A percentile compares a stretch with the other conserved stretches of the same genome.
Evolutionary conservation across 257 asterid species (phyloP).

Genomic region (Solanum corneliomulleri): DNA sequence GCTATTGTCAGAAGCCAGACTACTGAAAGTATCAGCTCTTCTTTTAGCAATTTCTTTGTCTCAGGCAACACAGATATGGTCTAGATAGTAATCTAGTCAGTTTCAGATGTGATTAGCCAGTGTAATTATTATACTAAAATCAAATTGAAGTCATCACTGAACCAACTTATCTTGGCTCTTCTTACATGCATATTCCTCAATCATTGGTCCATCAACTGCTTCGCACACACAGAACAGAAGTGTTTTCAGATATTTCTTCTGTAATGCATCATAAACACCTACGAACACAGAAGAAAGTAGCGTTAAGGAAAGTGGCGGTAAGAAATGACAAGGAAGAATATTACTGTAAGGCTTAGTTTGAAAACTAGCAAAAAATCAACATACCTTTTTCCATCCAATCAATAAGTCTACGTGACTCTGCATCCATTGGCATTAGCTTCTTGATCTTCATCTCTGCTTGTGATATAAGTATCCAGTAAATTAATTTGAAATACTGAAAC

Average conservation of each 20-base stretch:
- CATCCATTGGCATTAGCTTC: constrained; percentile 98
- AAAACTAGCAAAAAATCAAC: neutral
- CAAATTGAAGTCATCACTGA: neutral
- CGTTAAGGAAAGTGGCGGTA: neutral
- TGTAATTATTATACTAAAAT: neutral
- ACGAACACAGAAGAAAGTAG: neutral
- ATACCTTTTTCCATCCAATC: constrained; percentile 99
- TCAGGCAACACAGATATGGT: neutral
- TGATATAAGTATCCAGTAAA: constrained; percentile 1
- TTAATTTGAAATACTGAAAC: neutral
- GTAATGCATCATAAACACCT: constrained; percentile 95
- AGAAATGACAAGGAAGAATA: neutral
- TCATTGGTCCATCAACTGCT: constrained; percentile 72
- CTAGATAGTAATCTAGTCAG: neutral
- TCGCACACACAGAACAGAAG: constrained; percentile 82
- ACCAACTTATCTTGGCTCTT: neutral
- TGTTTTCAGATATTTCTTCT: constrained; percentile 84
- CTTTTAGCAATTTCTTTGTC: neutral
- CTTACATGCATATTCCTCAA: constrained; percentile 92
- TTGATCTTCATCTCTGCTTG: constrained; percentile 84
- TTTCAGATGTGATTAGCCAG: neutral
- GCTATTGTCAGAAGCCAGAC: neutral
- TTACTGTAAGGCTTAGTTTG: neutral
- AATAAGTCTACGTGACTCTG: constrained; percentile 88
- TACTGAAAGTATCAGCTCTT: neutral